Conservation (phyloP, 768 basidiomycete genomes). For the Suillus fuscotomentosus region DNA sequence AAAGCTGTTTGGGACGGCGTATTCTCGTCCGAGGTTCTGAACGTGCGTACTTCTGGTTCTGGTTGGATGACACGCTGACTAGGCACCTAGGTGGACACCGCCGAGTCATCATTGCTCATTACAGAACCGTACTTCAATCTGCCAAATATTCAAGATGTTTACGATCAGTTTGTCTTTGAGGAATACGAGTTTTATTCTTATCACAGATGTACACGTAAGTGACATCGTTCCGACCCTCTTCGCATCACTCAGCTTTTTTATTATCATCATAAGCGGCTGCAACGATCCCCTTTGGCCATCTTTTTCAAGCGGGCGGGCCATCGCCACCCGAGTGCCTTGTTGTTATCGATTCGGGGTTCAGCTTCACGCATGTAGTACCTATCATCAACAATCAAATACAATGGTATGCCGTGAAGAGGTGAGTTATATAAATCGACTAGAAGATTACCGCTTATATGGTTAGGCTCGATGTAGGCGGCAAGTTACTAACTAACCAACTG, state of each 20-base stretch:
- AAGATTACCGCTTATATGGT: slow-evolving; percentile 15
- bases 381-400: slow-evolving; percentile 71
- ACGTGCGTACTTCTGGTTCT: slow-evolving; percentile 40
- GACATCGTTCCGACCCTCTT: slow-evolving; percentile 16
- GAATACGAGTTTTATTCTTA: slow-evolving; percentile 93
- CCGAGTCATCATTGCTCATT: slow-evolving; percentile 72
- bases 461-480: slow-evolving; percentile 94
- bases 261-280: slow-evolving; percentile 62
- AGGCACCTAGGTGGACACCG: slow-evolving; percentile 63
- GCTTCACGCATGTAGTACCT: slow-evolving; percentile 91
- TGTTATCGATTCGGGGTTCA: slow-evolving; percentile 89
- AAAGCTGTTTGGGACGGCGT: slow-evolving; percentile 93
- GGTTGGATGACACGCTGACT: slow-evolving; percentile 10
- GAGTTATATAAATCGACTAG: slow-evolving; percentile 15
- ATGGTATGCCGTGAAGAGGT: slow-evolving; percentile 85
- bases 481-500: slow-evolving; percentile 91
- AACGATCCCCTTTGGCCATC: slow-evolving; percentile 67
- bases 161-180: slow-evolving; percentile 95
- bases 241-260: slow-evolving; percentile 19
- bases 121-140: slow-evolving; percentile 96
- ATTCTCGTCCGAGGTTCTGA: slow-evolving; percentile 70
- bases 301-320: slow-evolving; percentile 53
- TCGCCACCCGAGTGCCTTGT: slow-evolving; percentile 76
- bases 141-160: slow-evolving; percentile 86
- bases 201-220: slow-evolving; percentile 78